Conservation (phyloP, 1,139 yeast genomes). For the Debaryomycetaceae sp. region DNA sequence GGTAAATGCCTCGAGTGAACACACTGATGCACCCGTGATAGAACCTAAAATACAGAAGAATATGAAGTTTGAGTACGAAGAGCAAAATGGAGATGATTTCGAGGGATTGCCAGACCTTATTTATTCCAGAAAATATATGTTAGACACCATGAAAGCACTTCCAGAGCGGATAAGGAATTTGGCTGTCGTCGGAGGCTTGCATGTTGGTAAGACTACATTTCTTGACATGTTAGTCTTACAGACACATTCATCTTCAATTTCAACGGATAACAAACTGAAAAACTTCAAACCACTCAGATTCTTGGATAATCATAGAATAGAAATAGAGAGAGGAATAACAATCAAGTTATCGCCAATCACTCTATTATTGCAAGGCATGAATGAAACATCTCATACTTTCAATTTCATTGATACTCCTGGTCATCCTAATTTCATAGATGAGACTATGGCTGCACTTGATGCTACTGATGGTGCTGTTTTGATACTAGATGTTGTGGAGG, state of each 20-base stretch:
- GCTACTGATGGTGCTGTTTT: constrained; percentile 65
- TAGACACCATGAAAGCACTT: constrained; percentile 37
- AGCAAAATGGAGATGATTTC: constrained; percentile 16
- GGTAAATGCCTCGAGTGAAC: constrained; percentile 14
- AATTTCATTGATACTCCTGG: constrained; percentile 89
- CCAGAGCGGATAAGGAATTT: constrained; percentile 74
- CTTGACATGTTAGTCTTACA: constrained; percentile 65
- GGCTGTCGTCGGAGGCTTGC: constrained; percentile 77
- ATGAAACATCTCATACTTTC: constrained; percentile 53
- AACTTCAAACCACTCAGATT: constrained; percentile 50
- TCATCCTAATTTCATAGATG: constrained; percentile 80
- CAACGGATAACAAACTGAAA: constrained; percentile 22
- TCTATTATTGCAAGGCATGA: constrained; percentile 53
- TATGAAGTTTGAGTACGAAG: constrained; percentile 42
- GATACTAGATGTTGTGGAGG: constrained; percentile 85
- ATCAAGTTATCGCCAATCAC: constrained; percentile 64
- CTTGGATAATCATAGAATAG: constrained; percentile 69
- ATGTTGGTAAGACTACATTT: constrained; percentile 85
- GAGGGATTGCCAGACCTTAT: constrained; percentile 52
- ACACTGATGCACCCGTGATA: constrained; percentile 58
- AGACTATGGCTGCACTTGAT: constrained; percentile 54
- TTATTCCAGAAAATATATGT: constrained; percentile 64
- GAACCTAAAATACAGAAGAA: constrained; percentile 46
- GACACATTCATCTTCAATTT: constrained; percentile 48
- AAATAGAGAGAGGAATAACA: constrained; percentile 66